These are phyloP conservation scores for Camellia japonica DNA, from an alignment of 148 eudicot species.

Conservation along the genomic window DNA sequence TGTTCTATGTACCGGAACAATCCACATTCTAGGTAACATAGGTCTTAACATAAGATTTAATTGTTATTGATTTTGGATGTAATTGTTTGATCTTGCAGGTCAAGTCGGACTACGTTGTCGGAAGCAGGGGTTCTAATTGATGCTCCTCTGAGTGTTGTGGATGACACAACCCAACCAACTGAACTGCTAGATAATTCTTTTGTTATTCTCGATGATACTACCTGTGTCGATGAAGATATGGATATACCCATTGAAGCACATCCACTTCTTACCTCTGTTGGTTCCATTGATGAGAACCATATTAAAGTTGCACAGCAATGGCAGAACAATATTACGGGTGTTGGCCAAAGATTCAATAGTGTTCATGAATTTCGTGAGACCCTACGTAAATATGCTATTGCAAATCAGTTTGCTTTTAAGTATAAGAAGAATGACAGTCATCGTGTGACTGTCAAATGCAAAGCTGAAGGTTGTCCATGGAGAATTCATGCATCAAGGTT, in stretches of 20 bases:
- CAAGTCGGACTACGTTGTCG: constrained; percentile 79
- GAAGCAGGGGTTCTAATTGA: constrained; percentile 57
- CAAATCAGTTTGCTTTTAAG: constrained; percentile 80
- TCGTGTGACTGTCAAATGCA: constrained; percentile 95
- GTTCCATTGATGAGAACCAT: constrained; percentile 63
- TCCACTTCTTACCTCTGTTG: constrained; percentile 27
- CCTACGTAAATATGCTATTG: constrained; percentile 80
- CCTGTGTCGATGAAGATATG: constrained; percentile 36
- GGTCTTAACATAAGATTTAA: background rate
- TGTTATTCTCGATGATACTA: constrained; percentile 45
- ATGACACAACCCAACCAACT: constrained; percentile 52
- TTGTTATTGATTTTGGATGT: constrained; percentile 16
- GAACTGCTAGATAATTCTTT: constrained; percentile 59
- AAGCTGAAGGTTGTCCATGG: constrained; percentile 93
- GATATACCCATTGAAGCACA: constrained; percentile 39
- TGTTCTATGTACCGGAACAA: no score
- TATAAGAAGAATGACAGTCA: constrained; percentile 95
- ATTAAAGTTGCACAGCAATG: constrained; percentile 75
- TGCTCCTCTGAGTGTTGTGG: constrained; percentile 37
- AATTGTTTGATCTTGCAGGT: constrained; percentile 50
- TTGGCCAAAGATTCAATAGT: constrained; percentile 89
- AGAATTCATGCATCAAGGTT: constrained; percentile 96
- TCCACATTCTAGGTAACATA: no score
- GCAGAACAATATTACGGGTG: constrained; percentile 88
- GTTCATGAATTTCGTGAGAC: constrained; percentile 88